Evolutionary conservation across 208 protist genomes (phyloP).

Genomic region (Leishmania aethiopica): DNA sequence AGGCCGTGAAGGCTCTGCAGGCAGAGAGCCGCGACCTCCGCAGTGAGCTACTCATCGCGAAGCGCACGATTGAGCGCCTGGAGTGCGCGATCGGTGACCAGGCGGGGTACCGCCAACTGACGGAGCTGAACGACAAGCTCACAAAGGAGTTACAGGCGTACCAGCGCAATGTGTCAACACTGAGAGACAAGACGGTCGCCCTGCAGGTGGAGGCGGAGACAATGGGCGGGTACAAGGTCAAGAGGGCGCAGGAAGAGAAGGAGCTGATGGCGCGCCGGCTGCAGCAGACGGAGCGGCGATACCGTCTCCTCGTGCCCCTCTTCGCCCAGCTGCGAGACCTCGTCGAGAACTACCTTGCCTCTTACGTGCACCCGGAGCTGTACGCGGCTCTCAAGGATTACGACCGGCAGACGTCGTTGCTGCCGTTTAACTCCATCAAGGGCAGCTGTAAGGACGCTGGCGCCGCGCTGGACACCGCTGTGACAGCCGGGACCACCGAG

Average conservation of each 20-base stretch:
- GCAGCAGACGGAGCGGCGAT: slow-evolving; percentile 68
- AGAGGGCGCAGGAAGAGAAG: slow-evolving; percentile 80
- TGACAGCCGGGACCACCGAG: not conserved
- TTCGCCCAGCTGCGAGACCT: slow-evolving; percentile 72
- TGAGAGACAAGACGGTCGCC: slow-evolving; percentile 64
- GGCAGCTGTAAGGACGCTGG: not conserved
- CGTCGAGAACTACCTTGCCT: slow-evolving; percentile 40
- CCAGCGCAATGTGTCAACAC: slow-evolving; percentile 43
- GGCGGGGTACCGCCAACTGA: slow-evolving; percentile 69
- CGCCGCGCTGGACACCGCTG: not conserved
- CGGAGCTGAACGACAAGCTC: slow-evolving; percentile 78
- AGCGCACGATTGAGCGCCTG: slow-evolving; percentile 86
- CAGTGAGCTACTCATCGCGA: slow-evolving; percentile 70
- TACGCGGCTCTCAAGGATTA: slow-evolving; percentile 55
- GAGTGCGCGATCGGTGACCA: slow-evolving; percentile 78
- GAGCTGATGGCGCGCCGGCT: slow-evolving; percentile 65
- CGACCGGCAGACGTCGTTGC: slow-evolving; percentile 43
- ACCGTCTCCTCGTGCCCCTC: slow-evolving; percentile 47
- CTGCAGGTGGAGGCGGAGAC: slow-evolving; percentile 80
- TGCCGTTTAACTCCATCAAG: not conserved
- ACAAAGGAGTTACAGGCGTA: slow-evolving; percentile 57
- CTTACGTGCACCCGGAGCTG: slow-evolving; percentile 50
- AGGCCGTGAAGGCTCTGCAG: slow-evolving; percentile 56
- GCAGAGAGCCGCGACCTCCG: slow-evolving; percentile 57
- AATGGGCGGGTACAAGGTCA: slow-evolving; percentile 69